Percentiles rank a stretch among this genome's conserved stretches.
phyloP scores from a whole-genome alignment of 2,329 filamentous ascomycete genomes.

The Alternaria angustiovoidea region DNA sequence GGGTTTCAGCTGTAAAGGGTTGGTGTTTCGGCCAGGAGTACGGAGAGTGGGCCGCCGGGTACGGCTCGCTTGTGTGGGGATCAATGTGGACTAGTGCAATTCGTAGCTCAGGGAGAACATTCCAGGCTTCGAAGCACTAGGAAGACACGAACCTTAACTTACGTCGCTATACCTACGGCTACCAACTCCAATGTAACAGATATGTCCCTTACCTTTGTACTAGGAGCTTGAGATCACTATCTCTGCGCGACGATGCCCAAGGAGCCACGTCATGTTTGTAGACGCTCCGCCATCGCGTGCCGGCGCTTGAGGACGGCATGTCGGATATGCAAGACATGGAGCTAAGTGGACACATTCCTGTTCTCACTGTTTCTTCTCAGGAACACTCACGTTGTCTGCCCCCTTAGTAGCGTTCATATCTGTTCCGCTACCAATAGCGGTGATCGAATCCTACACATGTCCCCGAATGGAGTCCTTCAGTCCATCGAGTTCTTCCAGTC shows the following conservation, averaged over 20 bases:
- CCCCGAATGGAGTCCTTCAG: neutral
- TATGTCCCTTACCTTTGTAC: neutral
- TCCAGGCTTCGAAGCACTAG: neutral
- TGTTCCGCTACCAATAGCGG: neutral
- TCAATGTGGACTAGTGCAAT: neutral
- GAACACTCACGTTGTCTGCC: neutral
- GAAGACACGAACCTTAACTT: neutral
- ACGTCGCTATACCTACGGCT: neutral
- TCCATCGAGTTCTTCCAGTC: neutral
- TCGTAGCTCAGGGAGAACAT: neutral
- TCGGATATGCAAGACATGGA: neutral
- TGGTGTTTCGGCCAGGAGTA: slow-evolving; percentile 27
- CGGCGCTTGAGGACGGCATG: neutral
- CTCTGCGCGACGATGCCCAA: neutral
- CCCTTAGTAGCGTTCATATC: neutral
- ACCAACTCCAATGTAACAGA: neutral
- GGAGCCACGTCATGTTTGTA: neutral
- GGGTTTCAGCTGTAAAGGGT: slow-evolving; percentile 29
- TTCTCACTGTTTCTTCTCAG: neutral
- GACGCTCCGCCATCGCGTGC: neutral
- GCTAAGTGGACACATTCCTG: neutral
- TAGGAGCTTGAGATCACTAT: too few relatives aligned
- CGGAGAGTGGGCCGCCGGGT: neutral
- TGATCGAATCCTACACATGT: neutral
- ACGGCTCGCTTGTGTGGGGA: neutral